phyloP scores from a whole-genome alignment of 768 basidiomycete species.

The Lentinula sp. region DNA sequence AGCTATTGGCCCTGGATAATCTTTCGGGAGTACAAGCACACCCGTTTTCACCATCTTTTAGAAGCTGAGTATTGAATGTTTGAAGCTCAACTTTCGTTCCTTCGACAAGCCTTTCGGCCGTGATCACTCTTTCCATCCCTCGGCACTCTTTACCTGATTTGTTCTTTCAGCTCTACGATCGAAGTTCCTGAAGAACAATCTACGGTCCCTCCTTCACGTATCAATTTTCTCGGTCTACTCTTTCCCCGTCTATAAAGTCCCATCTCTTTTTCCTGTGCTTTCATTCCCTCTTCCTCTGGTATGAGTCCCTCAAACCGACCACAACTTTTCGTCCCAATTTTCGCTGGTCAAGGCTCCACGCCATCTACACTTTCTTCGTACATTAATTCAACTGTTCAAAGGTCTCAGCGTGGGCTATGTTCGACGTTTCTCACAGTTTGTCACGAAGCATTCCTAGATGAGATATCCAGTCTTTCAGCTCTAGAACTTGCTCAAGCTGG shows the following conservation, averaged over 20 bases:
- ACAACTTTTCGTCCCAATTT: conserved; percentile 38
- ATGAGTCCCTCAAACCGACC: background rate
- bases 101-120: background rate
- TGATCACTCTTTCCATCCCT: background rate
- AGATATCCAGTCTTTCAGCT: conserved; percentile 40
- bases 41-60: background rate
- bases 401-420: conserved; percentile 34
- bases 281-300: background rate
- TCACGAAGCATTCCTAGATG: conserved; percentile 40
- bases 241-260: conserved; percentile 2
- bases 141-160: background rate
- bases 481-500: conserved; percentile 25
- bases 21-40: background rate
- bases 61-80: background rate
- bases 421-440: conserved; percentile 44
- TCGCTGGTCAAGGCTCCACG: conserved; percentile 50
- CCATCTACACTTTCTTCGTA: conserved; percentile 23
- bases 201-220: background rate
- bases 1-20: background rate
- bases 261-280: background rate
- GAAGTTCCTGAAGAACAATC: background rate
- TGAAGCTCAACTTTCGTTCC: background rate
- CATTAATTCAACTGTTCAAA: conserved; percentile 31
- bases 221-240: background rate
- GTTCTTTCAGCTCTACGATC: background rate